Conservation (phyloP, 768 basidiomycete species). For the Plicaturopsis crispa region DNA sequence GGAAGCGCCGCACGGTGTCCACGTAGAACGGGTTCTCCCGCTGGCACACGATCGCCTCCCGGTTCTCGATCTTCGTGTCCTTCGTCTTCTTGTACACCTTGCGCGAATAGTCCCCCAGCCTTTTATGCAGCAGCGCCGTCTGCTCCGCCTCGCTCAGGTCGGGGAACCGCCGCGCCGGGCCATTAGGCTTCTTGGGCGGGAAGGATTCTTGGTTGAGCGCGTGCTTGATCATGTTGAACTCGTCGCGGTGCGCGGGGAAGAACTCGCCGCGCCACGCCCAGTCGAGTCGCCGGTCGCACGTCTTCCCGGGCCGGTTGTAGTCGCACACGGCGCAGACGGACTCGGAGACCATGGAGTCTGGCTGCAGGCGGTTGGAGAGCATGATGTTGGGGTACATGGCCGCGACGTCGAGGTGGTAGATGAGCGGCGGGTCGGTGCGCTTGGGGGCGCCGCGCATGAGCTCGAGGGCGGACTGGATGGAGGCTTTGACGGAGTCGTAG, state of each 20-base stretch:
- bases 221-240: constrained; percentile 98
- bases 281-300: constrained; percentile 85
- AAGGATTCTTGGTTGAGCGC: constrained; percentile 93
- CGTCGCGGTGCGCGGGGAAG: constrained; percentile 95
- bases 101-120: constrained; percentile 95
- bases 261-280: constrained; percentile 99
- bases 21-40: constrained; percentile 98
- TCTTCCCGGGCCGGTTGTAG: constrained; percentile 93
- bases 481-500: constrained; percentile 84
- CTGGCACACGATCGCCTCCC: constrained; percentile 95
- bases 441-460: constrained; percentile 87
- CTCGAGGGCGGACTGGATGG: constrained; percentile 75
- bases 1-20: constrained; percentile 93
- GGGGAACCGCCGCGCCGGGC: constrained; percentile 69
- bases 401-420: constrained; percentile 97
- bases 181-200: constrained; percentile 70
- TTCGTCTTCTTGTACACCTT: constrained; percentile 99
- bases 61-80: constrained; percentile 91
- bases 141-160: constrained; percentile 85
- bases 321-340: constrained; percentile 97
- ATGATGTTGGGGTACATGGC: constrained; percentile 99
- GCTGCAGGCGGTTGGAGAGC: constrained; percentile 98
- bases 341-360: constrained; percentile 96
- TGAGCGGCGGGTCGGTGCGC: constrained; percentile 86
- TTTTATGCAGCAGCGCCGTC: constrained; percentile 88